phyloP scores from a whole-genome alignment of 2,329 filamentous ascomycete genomes.

The Hypoxylon rubiginosum region DNA sequence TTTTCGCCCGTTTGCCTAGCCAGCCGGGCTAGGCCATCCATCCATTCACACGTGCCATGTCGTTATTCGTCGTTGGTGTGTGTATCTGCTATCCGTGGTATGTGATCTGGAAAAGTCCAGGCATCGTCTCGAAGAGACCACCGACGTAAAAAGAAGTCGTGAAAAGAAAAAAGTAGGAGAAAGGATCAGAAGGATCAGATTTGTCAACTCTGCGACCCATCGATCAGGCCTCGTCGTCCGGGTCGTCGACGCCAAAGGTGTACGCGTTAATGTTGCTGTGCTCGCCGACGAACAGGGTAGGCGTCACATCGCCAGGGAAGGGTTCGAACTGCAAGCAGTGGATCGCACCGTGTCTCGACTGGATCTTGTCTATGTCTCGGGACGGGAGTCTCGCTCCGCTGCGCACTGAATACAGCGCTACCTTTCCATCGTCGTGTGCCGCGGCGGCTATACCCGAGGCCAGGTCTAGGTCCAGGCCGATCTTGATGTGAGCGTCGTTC shows the following conservation, averaged over 20 bases:
- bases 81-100: neutral
- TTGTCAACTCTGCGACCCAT: neutral
- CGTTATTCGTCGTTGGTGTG: neutral
- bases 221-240: slow-evolving; percentile 54
- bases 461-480: slow-evolving; percentile 66
- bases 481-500: slow-evolving; percentile 62
- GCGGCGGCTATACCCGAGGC: slow-evolving; percentile 66
- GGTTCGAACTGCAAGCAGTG: slow-evolving; percentile 61
- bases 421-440: slow-evolving; percentile 63
- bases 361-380: slow-evolving; percentile 37
- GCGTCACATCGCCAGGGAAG: slow-evolving; percentile 59
- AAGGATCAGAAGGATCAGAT: neutral
- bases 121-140: neutral
- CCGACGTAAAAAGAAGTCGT: neutral
- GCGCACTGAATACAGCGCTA: slow-evolving; percentile 64
- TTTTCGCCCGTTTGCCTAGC: neutral
- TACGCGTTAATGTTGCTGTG: slow-evolving; percentile 58
- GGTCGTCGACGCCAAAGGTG: slow-evolving; percentile 55
- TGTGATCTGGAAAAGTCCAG: neutral
- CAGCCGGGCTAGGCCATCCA: neutral
- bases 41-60: neutral
- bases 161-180: neutral
- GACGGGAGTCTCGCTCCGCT: slow-evolving; percentile 58
- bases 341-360: slow-evolving; percentile 51
- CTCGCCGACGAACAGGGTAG: slow-evolving; percentile 63